Conservation (phyloP, 1,284 basidiomycete species). For the Cutaneotrichosporon cutaneum region DNA sequence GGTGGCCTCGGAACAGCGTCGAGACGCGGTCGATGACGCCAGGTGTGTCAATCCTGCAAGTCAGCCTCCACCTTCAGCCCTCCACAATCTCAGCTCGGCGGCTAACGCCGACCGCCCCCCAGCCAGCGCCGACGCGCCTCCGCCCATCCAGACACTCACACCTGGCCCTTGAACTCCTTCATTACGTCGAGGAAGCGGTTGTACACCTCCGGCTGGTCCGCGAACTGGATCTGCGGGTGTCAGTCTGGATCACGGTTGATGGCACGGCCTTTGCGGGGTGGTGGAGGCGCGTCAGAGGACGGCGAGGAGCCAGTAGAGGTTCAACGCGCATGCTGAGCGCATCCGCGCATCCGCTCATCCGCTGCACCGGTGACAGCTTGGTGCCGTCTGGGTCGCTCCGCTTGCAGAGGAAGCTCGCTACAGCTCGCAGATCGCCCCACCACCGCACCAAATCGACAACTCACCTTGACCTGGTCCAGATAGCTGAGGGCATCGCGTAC, state of each 20-base stretch:
- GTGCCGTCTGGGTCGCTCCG: too few relatives aligned
- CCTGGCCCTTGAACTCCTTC: conserved; percentile 97
- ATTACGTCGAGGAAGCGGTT: conserved; percentile 98
- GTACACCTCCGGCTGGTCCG: conserved; percentile 91
- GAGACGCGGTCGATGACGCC: conserved; percentile 98
- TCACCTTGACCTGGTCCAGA: conserved; percentile 87
- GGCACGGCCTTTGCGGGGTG: too few relatives aligned
- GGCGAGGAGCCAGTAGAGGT: too few relatives aligned
- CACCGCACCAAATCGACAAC: conserved; percentile 21
- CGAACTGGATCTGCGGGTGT: conserved; percentile 65
- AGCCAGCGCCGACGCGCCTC: background rate
- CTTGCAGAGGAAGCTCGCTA: too few relatives aligned
- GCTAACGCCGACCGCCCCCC: background rate
- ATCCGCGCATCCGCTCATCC: too few relatives aligned
- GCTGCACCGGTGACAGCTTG: too few relatives aligned
- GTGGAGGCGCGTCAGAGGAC: conserved; percentile 2
- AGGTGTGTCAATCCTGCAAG: conserved; percentile 87
- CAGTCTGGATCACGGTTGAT: background rate
- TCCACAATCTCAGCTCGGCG: background rate
- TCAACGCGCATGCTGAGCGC: too few relatives aligned
- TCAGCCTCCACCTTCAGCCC: conserved; percentile 4
- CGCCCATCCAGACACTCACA: conserved; percentile 63
- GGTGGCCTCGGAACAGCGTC: conserved; percentile 89
- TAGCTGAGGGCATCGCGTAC: conserved; percentile 88
- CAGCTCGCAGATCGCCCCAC: too few relatives aligned